Evolutionary conservation across 768 basidiomycete species (phyloP).

Genomic region (Tulasnella sp.): DNA sequence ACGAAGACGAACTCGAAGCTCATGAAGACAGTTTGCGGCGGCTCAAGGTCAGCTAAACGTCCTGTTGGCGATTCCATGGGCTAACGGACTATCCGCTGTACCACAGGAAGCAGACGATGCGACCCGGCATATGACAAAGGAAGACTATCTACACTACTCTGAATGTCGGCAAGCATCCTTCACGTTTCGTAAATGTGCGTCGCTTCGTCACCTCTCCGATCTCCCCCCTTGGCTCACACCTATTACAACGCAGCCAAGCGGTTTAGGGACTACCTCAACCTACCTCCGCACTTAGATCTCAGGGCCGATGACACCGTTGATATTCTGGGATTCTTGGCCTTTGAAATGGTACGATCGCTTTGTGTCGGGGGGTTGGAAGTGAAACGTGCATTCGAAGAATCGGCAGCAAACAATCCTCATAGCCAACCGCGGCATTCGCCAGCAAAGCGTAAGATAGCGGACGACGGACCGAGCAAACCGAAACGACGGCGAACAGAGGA

Average conservation of each 20-base stretch:
- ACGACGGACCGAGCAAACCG: conserved; percentile 36
- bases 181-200: conserved; percentile 85
- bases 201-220: background rate
- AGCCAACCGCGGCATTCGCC: conserved; percentile 48
- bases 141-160: conserved; percentile 94
- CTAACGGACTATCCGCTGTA: background rate
- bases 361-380: conserved; percentile 79
- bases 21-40: conserved; percentile 88
- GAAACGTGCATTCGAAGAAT: conserved; percentile 63
- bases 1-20: conserved; percentile 91
- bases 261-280: conserved; percentile 87
- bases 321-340: conserved; percentile 92
- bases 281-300: conserved; percentile 73
- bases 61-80: background rate
- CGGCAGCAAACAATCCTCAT: background rate
- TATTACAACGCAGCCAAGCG: conserved; percentile 56
- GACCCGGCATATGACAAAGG: conserved; percentile 88
- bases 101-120: conserved; percentile 93
- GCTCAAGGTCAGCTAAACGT: conserved; percentile 43
- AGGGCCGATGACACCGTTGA: conserved; percentile 89
- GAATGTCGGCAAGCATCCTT: conserved; percentile 95
- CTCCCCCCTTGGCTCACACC: background rate
- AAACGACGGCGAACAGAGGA: conserved; percentile 42
- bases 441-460: conserved; percentile 29
- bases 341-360: conserved; percentile 91